Conservation (phyloP, 2,329 filamentous ascomycete species). For the Paracamarosporium sp. region DNA sequence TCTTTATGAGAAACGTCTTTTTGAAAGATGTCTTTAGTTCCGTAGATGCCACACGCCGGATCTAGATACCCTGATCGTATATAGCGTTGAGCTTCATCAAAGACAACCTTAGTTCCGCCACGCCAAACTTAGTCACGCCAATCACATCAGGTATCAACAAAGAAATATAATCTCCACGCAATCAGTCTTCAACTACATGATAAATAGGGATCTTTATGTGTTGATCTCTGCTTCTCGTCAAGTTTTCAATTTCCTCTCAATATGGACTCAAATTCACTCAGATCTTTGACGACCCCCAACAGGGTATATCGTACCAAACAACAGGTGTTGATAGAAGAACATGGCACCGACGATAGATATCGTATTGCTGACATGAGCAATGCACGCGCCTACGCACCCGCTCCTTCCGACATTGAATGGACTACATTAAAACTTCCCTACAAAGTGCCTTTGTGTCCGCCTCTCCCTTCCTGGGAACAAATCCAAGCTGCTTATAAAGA, state of each 20-base stretch:
- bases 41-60: too few relatives aligned
- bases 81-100: too few relatives aligned
- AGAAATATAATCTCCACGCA: too few relatives aligned
- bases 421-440: conserved; percentile 2
- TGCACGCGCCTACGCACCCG: background rate
- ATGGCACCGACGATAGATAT: background rate
- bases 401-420: background rate
- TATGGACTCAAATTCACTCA: background rate
- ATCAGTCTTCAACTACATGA: too few relatives aligned
- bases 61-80: too few relatives aligned
- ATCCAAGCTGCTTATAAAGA: background rate
- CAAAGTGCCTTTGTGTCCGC: background rate
- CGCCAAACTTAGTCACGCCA: too few relatives aligned
- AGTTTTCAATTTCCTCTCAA: background rate
- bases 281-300: background rate
- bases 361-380: background rate
- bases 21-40: too few relatives aligned
- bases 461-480: background rate
- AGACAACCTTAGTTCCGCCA: too few relatives aligned
- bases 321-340: background rate
- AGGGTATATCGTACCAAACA: background rate
- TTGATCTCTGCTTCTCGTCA: too few relatives aligned
- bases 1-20: too few relatives aligned
- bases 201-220: too few relatives aligned
- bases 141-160: too few relatives aligned